phyloP scores from a whole-genome alignment of 1,139 yeast species.

The Taphrina pruni region DNA sequence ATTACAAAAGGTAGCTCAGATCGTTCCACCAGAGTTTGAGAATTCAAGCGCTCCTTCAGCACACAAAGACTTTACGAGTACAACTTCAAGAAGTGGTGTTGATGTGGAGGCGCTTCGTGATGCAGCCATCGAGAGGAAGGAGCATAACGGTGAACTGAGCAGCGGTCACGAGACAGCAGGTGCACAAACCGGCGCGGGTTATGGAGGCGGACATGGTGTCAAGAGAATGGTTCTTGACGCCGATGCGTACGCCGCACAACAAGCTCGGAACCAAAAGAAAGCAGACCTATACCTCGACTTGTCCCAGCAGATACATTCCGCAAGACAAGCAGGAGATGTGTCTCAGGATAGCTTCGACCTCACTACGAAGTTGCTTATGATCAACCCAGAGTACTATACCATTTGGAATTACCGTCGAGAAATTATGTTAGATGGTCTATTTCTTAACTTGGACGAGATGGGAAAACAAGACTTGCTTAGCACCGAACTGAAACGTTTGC shows the following conservation, averaged over 20 bases:
- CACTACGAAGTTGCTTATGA: conserved; percentile 63
- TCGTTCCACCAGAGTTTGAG: neutral
- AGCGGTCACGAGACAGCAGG: neutral
- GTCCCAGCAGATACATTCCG: neutral
- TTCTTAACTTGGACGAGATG: conserved; percentile 46
- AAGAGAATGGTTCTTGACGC: conserved; percentile 23
- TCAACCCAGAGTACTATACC: conserved; percentile 88
- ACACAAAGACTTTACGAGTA: neutral
- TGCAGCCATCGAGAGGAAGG: conserved; percentile 15
- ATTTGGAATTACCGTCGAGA: conserved; percentile 90
- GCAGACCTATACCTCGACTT: conserved; percentile 18
- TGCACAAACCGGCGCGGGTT: conserved; percentile 14
- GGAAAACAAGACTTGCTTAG: conserved; percentile 55
- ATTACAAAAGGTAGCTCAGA: conserved; percentile 4
- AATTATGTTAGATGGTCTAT: conserved; percentile 57
- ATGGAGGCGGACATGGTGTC: conserved; percentile 39
- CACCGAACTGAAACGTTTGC: conserved; percentile 67
- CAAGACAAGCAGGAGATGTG: conserved; percentile 11
- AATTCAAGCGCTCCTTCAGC: neutral
- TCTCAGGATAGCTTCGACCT: conserved; percentile 58
- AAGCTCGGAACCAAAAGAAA: conserved; percentile 24
- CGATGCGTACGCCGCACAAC: conserved; percentile 22
- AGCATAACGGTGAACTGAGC: neutral
- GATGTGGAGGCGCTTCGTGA: conserved; percentile 10
- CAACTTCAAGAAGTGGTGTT: conserved; percentile 14